Evolutionary conservation across 176 grass and related monocot species (phyloP), one percentile per base, ranked within the genome.

Genomic region (Avena sativa): DNA sequence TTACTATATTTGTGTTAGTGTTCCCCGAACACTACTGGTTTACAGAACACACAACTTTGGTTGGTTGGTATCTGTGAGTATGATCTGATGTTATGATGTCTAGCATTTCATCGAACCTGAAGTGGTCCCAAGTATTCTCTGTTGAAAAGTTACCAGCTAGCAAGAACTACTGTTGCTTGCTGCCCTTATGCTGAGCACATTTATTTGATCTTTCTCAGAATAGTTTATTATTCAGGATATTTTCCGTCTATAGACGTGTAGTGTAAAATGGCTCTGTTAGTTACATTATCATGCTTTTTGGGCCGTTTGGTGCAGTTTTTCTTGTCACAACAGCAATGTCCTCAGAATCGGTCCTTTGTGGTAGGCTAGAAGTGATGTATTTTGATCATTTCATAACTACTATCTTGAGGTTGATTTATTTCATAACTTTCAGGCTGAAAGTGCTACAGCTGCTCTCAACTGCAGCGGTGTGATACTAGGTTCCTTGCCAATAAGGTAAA

Each of bases 401-500:
- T 28, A 6, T 66, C 49, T 16, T 12, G 44, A 34, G 61, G 26
- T 78, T 80, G 9, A 76, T 88, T 81, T 21, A 14, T 55, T 81
- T 58, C 32, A 26, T 91, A 85, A 50, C 14, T 89, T 84, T 75
- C 92, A 99, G 97, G 97, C 97, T 81, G 97, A 99, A 77, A 97
- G 94, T 86, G 97, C 97, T n/a, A 99, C 97, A 78, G 92, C 92
- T 79, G 97, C 97, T 65, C 94, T 99, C 8, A 94, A 99, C 67
- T 99, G 94, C 85, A 97, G 97, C 76, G 97, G 97, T 83, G 94
- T 92, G 40, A 92, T 97, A 81, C 88, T 99, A 72, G 97, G 97
- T 83, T 90, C 97, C 67, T 93, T 94, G 73, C 94, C 97, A 71
- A 96, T 99, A 86, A 97, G 97, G 97, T 99, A 96, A 68, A 79